Percentiles rank a stretch among this genome's conserved stretches.
phyloP scores from a whole-genome alignment of 371 early-diverging fungal genomes.

The Mycotypha africana region DNA sequence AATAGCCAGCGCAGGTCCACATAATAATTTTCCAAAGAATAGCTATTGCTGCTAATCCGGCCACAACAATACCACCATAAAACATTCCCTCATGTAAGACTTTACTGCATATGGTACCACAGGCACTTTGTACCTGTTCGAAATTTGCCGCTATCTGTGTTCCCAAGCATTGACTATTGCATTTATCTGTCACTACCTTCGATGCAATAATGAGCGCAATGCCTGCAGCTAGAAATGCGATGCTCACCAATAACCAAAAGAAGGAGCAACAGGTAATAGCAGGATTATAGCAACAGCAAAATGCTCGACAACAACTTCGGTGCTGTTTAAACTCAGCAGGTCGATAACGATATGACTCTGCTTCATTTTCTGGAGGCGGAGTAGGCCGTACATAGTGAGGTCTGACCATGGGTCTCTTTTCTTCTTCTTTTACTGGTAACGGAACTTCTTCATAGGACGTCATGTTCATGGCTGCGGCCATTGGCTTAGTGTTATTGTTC shows the following conservation, averaged over 20 bases:
- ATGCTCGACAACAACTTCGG: neutral
- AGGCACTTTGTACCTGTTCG: conserved; percentile 9
- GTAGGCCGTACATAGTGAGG: conserved; percentile 8
- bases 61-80: conserved; percentile 30
- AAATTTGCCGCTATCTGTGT: too few relatives aligned
- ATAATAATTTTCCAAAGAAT: conserved; percentile 21
- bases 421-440: conserved; percentile 1
- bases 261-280: conserved; percentile 28
- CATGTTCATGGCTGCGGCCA: neutral
- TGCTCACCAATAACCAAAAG: conserved; percentile 18
- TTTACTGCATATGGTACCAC: conserved; percentile 17
- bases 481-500: neutral
- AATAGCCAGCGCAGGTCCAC: conserved; percentile 28
- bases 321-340: neutral
- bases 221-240: conserved; percentile 23
- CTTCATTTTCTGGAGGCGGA: conserved; percentile 15
- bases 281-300: conserved; percentile 29
- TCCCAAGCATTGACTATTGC: conserved; percentile 12
- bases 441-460: neutral
- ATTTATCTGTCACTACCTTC: conserved; percentile 20
- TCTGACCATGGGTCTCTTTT: conserved; percentile 5
- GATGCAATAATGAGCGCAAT: conserved; percentile 24
- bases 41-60: conserved; percentile 21
- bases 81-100: conserved; percentile 28
- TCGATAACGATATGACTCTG: conserved; percentile 4